Evolutionary conservation across 2,329 filamentous ascomycete species (phyloP).

Genomic region (Immersiporthe knoxdaviesiana): DNA sequence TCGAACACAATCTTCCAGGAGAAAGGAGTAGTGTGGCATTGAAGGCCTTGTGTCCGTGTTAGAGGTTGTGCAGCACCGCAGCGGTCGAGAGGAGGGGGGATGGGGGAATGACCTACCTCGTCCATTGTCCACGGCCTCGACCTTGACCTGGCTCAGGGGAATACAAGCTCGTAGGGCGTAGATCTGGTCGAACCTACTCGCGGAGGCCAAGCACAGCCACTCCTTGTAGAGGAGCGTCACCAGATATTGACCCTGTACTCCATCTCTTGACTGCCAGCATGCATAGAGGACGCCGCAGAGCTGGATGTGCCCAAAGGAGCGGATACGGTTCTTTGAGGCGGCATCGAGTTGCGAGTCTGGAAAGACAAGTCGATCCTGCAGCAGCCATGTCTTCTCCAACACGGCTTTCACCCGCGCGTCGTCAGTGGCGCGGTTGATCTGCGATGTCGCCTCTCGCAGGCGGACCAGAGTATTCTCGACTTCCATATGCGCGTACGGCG

Average conservation of each 20-base stretch:
- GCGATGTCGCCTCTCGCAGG: conserved; percentile 73
- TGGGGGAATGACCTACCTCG: conserved; percentile 55
- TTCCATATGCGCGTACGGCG: conserved; percentile 79
- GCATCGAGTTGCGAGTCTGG: conserved; percentile 63
- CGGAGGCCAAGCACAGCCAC: conserved; percentile 75
- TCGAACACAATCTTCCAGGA: conserved; percentile 94
- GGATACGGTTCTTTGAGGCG: conserved; percentile 67
- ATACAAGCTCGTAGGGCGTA: conserved; percentile 80
- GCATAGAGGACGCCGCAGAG: conserved; percentile 84
- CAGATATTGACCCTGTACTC: conserved; percentile 78
- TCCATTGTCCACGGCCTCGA: conserved; percentile 77
- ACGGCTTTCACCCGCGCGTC: conserved; percentile 70
- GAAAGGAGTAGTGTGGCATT: conserved; percentile 83
- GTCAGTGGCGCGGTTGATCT: conserved; percentile 84
- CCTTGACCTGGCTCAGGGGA: conserved; percentile 63
- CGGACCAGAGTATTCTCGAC: conserved; percentile 74
- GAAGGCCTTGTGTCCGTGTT: conserved; percentile 66
- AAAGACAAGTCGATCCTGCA: conserved; percentile 82
- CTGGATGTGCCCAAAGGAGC: conserved; percentile 76
- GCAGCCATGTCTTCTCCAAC: conserved; percentile 80
- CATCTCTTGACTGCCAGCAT: conserved; percentile 74
- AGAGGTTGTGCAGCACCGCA: neutral
- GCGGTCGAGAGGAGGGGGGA: neutral
- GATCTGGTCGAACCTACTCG: conserved; percentile 63
- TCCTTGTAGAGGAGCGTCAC: conserved; percentile 83